Conservation (phyloP, 768 basidiomycete species). For the Cytidiella melzeri region DNA sequence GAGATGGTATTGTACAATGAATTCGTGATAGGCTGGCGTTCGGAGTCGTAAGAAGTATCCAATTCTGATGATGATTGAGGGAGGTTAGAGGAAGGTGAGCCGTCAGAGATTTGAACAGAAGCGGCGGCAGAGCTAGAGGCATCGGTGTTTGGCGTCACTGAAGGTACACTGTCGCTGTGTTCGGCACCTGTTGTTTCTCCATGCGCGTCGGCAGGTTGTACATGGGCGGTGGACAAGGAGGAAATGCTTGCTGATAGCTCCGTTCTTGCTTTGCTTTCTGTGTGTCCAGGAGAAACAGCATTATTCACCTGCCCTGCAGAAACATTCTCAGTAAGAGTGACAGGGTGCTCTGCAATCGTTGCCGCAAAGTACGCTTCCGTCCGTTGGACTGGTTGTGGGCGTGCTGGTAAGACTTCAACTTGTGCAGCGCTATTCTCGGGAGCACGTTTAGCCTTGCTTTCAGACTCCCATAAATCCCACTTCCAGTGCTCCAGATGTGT, state of each 20-base stretch:
- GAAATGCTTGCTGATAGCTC: too few species aligned
- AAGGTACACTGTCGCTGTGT: neutral
- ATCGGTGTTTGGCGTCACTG: neutral
- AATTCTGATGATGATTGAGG: too few species aligned
- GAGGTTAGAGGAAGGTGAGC: too few species aligned
- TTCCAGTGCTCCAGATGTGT: slow-evolving; percentile 97
- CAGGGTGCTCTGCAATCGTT: neutral
- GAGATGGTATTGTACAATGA: slow-evolving; percentile 16
- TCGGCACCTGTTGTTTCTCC: neutral
- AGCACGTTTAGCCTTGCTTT: slow-evolving; percentile 37
- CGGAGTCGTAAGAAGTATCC: slow-evolving; percentile 9
- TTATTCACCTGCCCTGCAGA: too few species aligned
- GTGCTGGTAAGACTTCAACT: slow-evolving; percentile 22
- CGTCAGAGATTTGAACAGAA: too few species aligned
- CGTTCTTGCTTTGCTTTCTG: too few species aligned
- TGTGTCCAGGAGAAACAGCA: too few species aligned
- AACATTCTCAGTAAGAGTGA: neutral
- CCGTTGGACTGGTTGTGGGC: slow-evolving; percentile 14
- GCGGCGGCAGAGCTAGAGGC: neutral
- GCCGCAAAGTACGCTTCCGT: neutral
- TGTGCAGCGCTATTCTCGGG: slow-evolving; percentile 17
- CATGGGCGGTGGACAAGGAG: neutral
- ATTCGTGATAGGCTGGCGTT: slow-evolving; percentile 14
- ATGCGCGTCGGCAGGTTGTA: neutral
- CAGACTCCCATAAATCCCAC: slow-evolving; percentile 78